These are phyloP conservation scores for Candida loeiensis DNA, from an alignment of 805 yeast species.

Conservation along the genomic window DNA sequence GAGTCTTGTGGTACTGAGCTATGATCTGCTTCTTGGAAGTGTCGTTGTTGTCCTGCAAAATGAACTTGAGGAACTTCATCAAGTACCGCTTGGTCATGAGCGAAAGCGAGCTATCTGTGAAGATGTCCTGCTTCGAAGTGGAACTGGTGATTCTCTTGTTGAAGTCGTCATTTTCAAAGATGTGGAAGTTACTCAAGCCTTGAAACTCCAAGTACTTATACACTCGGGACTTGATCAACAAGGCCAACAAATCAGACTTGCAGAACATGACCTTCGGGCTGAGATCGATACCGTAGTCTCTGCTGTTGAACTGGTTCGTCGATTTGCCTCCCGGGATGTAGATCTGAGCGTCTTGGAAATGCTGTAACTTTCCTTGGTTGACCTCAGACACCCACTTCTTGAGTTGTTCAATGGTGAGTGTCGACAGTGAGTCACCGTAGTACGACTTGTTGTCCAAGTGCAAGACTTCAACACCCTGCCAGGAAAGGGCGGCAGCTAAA, in stretches of 20 bases:
- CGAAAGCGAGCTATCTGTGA: slow-evolving; percentile 78
- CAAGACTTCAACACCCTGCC: slow-evolving; percentile 96
- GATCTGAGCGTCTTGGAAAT: slow-evolving; percentile 68
- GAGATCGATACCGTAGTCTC: slow-evolving; percentile 83
- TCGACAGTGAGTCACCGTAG: slow-evolving; percentile 87
- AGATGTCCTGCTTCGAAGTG: slow-evolving; percentile 83
- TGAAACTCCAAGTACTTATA: slow-evolving; percentile 91
- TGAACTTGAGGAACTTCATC: slow-evolving; percentile 91
- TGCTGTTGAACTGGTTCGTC: slow-evolving; percentile 52
- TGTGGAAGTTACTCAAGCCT: slow-evolving; percentile 82
- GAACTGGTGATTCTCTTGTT: slow-evolving; percentile 68
- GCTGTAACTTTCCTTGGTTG: slow-evolving; percentile 43
- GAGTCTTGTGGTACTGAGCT: slow-evolving; percentile 49
- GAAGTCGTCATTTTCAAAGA: slow-evolving; percentile 89
- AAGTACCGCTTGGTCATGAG: slow-evolving; percentile 74
- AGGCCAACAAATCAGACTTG: slow-evolving; percentile 76
- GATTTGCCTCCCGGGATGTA: slow-evolving; percentile 64
- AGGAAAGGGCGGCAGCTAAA: slow-evolving; percentile 88
- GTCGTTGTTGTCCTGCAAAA: slow-evolving; percentile 55
- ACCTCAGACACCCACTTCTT: slow-evolving; percentile 78
- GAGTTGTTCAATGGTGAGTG: slow-evolving; percentile 81
- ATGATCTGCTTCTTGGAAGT: slow-evolving; percentile 57
- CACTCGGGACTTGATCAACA: slow-evolving; percentile 80
- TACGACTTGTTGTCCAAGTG: slow-evolving; percentile 83
- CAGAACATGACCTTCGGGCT: slow-evolving; percentile 87